These are phyloP conservation scores for Solanum ossicruentum DNA, from an alignment of 257 asterid species.

Conservation along the genomic window DNA sequence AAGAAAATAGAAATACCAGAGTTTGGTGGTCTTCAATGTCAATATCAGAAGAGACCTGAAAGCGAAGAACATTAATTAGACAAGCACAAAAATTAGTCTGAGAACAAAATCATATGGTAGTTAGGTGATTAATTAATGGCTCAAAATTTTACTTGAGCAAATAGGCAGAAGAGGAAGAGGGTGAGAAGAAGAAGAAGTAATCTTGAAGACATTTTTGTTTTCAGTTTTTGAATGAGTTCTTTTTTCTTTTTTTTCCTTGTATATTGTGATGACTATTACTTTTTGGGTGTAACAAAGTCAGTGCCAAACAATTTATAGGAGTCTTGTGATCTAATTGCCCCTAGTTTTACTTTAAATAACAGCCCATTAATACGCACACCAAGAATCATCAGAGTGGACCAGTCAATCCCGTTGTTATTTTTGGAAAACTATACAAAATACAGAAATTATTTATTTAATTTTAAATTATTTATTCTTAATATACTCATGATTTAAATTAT, in stretches of 20 bases:
- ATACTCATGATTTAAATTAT: no score
- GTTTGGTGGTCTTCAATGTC: slow-evolving; percentile 20
- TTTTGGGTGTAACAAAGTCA: background rate
- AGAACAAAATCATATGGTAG: background rate
- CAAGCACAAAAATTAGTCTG: background rate
- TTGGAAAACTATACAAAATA: no score
- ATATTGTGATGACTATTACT: background rate
- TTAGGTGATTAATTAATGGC: background rate
- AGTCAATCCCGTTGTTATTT: background rate
- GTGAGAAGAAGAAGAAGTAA: slow-evolving; percentile 17
- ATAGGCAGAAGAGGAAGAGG: slow-evolving; percentile 26
- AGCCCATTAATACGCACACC: background rate
- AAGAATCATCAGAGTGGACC: background rate
- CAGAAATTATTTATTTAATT: no score
- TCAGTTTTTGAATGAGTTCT: background rate
- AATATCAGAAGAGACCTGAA: slow-evolving; percentile 46
- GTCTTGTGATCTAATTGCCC: background rate
- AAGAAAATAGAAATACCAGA: slow-evolving; percentile 7
- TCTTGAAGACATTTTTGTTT: slow-evolving; percentile 20
- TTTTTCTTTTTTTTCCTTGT: background rate
- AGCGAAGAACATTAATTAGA: background rate
- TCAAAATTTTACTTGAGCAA: slow-evolving; percentile 17
- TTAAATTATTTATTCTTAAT: no score
- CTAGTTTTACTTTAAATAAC: background rate
- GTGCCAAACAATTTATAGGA: slow-evolving; percentile 8